These are phyloP conservation scores for Hericium coralloides DNA, from an alignment of 768 basidiomycete genomes.

Conservation along the genomic window DNA sequence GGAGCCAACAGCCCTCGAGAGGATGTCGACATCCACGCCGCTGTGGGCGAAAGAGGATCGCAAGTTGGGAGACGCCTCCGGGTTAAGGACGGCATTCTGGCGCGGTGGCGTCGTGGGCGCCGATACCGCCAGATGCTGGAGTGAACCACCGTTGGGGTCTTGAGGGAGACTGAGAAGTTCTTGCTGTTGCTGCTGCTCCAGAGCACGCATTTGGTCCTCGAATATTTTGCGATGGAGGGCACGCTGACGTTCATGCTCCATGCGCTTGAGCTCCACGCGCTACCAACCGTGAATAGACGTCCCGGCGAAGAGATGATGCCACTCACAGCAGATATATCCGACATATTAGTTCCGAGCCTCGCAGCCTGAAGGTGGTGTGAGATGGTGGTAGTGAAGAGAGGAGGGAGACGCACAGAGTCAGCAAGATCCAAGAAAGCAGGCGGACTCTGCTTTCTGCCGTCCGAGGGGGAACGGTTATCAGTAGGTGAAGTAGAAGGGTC, in stretches of 20 bases:
- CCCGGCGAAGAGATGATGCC: slow-evolving; percentile 4
- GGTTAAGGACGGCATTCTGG: slow-evolving; percentile 60
- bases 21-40: slow-evolving; percentile 41
- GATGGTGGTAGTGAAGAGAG: slow-evolving; percentile 4
- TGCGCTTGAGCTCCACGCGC: slow-evolving; percentile 86
- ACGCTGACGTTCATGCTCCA: slow-evolving; percentile 87
- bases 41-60: slow-evolving; percentile 40
- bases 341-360: slow-evolving; percentile 76
- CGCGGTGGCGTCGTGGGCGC: slow-evolving; percentile 86
- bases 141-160: slow-evolving; percentile 41
- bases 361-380: slow-evolving; percentile 44
- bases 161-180: slow-evolving; percentile 72
- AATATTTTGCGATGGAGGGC: slow-evolving; percentile 80
- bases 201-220: slow-evolving; percentile 92
- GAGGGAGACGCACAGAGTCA: slow-evolving; percentile 62
- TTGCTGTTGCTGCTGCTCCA: slow-evolving; percentile 87
- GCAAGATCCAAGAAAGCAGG: slow-evolving; percentile 91
- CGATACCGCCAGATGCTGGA: slow-evolving; percentile 78
- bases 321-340: slow-evolving; percentile 81
- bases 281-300: slow-evolving; percentile 20
- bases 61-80: slow-evolving; percentile 38
- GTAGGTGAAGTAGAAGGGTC: slow-evolving; percentile 65
- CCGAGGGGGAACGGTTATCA: slow-evolving; percentile 61
- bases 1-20: slow-evolving; percentile 62
- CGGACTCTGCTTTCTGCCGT: slow-evolving; percentile 77